Base-by-base conservation (phyloP, 495 filamentous ascomycete genomes). In the Neurospora terricola region DNA sequence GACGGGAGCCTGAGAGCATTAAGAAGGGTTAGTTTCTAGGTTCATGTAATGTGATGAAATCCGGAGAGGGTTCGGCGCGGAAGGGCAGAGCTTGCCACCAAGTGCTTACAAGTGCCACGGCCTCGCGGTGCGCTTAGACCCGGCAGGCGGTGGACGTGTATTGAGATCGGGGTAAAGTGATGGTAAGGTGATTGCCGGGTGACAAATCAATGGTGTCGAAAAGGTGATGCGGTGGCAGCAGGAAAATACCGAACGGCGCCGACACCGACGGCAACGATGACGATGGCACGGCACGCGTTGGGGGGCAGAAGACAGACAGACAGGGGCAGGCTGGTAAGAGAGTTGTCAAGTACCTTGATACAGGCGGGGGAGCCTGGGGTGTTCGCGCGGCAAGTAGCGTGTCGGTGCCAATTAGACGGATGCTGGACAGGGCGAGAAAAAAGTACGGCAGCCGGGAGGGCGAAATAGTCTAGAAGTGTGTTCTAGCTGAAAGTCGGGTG, bases 101-200 rank as follows among this genome's bases (percentile, higher is more conserved):
- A 30, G 14, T 62, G 54, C 14, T 12, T 30, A 16, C 14, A 7
- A 62, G 14, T 62, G 54, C 54, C 54, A 62, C 54, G 54, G 14
- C 54, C 14, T 3, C 54, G 12, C 45, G 76, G 62, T 75, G 73
- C 75, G 78, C 75, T 75, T 80, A 78, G 69, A 75, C 70, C 74
- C 75, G 76, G 78, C 71, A 71, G 72, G 71, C 72, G 73, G 72
- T 72, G 72, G 69, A 71, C 54, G 54, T 34, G n/a, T 23, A 69
- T 48, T n/a, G 39, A 39, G 66, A 40, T 66, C 23, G 54, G 48
- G 39, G 43, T 39, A 69, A 72, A 40, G 23, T 42, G 48, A 42
- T 16, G 27, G 70, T 45, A 8, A 34, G 54, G 27, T 34, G 54
- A 34, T 62, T 34, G 23, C 54, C 27, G 6, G 27, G 12, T 34